A percentile compares a stretch with the other conserved stretches of the same genome.
phyloP scores from a whole-genome alignment of 352 stramenopile species.

The Globisporangium ultimum region DNA sequence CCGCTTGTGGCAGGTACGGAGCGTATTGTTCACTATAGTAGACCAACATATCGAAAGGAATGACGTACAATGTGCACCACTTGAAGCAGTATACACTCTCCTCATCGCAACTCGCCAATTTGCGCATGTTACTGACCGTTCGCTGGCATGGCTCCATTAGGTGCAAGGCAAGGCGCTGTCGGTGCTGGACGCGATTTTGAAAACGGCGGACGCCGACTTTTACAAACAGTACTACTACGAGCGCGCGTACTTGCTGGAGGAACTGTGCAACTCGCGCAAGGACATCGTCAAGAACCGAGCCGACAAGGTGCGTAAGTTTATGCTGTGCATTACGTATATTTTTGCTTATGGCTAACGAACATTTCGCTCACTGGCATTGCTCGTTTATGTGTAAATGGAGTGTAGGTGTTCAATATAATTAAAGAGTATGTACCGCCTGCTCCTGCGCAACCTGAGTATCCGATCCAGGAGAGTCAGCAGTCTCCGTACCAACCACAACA shows the following conservation, averaged over 20 bases:
- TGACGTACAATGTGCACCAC: too few species aligned
- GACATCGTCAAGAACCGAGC: conserved; percentile 71
- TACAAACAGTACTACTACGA: conserved; percentile 74
- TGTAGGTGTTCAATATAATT: conserved; percentile 29
- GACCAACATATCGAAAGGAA: too few species aligned
- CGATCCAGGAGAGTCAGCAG: neutral
- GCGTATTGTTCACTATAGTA: neutral
- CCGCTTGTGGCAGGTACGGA: conserved; percentile 58
- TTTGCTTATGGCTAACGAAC: neutral
- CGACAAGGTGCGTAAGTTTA: conserved; percentile 50
- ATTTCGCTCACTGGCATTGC: neutral
- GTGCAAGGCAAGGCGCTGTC: conserved; percentile 79
- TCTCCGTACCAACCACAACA: conserved; percentile 9
- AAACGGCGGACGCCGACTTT: conserved; percentile 44
- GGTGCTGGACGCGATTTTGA: conserved; percentile 66
- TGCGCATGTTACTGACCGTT: neutral
- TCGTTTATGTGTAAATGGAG: neutral
- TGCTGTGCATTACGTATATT: neutral
- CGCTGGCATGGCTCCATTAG: neutral
- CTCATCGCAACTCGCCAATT: too few species aligned
- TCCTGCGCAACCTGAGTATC: conserved; percentile 7
- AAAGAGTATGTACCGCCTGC: conserved; percentile 23
- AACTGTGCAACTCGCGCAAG: conserved; percentile 61
- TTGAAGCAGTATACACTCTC: too few species aligned
- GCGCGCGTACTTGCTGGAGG: conserved; percentile 42